A percentile compares a stretch with the other conserved stretches of the same genome.
Evolutionary conservation across 306 rosid species (phyloP).

Genomic region (Purshia tridentata): DNA sequence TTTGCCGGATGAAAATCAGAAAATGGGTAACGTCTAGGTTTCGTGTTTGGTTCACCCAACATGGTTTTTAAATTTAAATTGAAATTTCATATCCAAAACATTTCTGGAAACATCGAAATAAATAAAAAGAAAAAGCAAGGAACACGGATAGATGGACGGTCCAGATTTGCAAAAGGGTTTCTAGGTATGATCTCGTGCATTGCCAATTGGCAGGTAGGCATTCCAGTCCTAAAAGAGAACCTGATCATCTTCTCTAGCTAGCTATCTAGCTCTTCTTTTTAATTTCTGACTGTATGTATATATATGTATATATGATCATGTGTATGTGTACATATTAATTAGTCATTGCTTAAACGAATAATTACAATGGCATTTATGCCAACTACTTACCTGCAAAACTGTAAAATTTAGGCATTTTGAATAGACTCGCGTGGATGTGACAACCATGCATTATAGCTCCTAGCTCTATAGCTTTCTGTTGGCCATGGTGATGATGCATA

Average conservation of each 20-base stretch:
- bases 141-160: slow-evolving; percentile 16
- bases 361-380: slow-evolving; percentile 44
- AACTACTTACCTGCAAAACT: slow-evolving; percentile 53
- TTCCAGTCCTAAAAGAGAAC: slow-evolving; percentile 20
- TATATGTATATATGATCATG: slow-evolving; percentile 1
- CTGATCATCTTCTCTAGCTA: not conserved
- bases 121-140: too few relatives aligned
- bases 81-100: slow-evolving; percentile 16
- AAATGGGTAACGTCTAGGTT: slow-evolving; percentile 46
- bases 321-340: not conserved
- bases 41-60: slow-evolving; percentile 56
- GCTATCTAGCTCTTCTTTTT: too few relatives aligned
- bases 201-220: slow-evolving; percentile 32
- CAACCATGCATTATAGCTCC: slow-evolving; percentile 1
- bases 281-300: not conserved
- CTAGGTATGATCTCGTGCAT: slow-evolving; percentile 35
- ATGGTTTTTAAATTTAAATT: not conserved
- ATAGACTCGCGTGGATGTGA: slow-evolving; percentile 61
- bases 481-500: too few relatives aligned
- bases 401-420: slow-evolving; percentile 42
- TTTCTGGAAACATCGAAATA: slow-evolving; percentile 21
- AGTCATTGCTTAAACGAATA: slow-evolving; percentile 38
- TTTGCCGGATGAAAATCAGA: slow-evolving; percentile 65
- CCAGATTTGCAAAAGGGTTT: slow-evolving; percentile 28
- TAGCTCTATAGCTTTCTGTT: too few relatives aligned